Conservation (phyloP, 805 yeast species). For the Sungouiozyma intestinalis region DNA sequence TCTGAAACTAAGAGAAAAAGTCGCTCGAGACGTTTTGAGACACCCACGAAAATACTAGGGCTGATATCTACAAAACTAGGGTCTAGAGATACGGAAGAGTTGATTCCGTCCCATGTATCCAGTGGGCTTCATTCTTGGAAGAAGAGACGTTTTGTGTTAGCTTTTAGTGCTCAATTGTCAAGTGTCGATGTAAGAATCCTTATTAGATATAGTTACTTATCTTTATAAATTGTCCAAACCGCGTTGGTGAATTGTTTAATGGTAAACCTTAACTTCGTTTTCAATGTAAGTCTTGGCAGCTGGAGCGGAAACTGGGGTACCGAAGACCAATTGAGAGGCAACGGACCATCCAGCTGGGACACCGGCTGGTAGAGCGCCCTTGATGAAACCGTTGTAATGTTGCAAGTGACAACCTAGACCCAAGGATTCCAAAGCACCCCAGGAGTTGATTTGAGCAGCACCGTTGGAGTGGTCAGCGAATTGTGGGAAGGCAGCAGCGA, state of each 20-base stretch:
- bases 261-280: slow-evolving; percentile 32
- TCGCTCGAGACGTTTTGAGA: no score
- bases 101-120: no score
- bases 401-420: slow-evolving; percentile 44
- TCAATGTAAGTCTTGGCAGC: slow-evolving; percentile 34
- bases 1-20: no score
- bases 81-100: no score
- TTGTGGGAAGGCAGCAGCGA: slow-evolving; percentile 36
- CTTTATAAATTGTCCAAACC: background rate
- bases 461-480: slow-evolving; percentile 40
- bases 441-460: slow-evolving; percentile 40
- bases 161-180: no score
- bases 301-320: slow-evolving; percentile 32
- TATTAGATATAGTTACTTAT: background rate
- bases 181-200: background rate
- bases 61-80: no score
- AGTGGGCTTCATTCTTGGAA: no score
- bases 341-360: slow-evolving; percentile 37
- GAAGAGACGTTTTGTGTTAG: no score
- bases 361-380: slow-evolving; percentile 30
- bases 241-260: slow-evolving; percentile 5
- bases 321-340: slow-evolving; percentile 42
- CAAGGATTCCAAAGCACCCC: slow-evolving; percentile 38
- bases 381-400: slow-evolving; percentile 40
- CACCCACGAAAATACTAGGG: no score